A percentile compares a stretch with the other conserved stretches of the same genome.
Conservation (phyloP, 2,329 filamentous ascomycete species). For the Scleromitrula shiraiana region DNA sequence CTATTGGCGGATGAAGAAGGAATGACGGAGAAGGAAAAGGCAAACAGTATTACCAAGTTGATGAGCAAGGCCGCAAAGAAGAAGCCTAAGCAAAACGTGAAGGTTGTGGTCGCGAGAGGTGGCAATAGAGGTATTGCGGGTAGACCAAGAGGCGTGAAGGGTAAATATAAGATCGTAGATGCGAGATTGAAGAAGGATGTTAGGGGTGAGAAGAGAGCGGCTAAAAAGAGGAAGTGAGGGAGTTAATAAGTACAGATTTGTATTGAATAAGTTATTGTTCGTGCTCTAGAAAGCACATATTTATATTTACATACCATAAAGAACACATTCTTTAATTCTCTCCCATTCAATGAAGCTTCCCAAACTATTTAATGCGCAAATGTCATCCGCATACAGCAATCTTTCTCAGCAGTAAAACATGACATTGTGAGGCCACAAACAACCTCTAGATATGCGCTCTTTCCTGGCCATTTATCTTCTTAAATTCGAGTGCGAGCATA, state of each 20-base stretch:
- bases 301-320: too few species aligned
- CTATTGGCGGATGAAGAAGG: constrained; percentile 81
- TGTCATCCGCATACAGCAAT: too few species aligned
- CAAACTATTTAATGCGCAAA: too few species aligned
- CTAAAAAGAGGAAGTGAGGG: constrained; percentile 58
- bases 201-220: constrained; percentile 71
- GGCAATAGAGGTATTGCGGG: constrained; percentile 79
- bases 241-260: background rate
- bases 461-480: too few species aligned
- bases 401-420: too few species aligned
- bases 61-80: constrained; percentile 77
- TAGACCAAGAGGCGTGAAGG: constrained; percentile 85
- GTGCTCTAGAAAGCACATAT: too few species aligned
- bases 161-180: constrained; percentile 96
- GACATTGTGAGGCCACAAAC: too few species aligned
- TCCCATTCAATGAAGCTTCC: too few species aligned
- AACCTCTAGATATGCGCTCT: too few species aligned
- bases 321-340: too few species aligned
- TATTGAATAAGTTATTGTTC: too few species aligned
- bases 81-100: constrained; percentile 76
- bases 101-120: constrained; percentile 81
- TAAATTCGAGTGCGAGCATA: too few species aligned
- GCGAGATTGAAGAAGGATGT: constrained; percentile 94
- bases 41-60: constrained; percentile 70
- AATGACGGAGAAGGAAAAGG: constrained; percentile 94